Conservation (phyloP, 179 eudicot genomes). For the Gypsophila paniculata region DNA sequence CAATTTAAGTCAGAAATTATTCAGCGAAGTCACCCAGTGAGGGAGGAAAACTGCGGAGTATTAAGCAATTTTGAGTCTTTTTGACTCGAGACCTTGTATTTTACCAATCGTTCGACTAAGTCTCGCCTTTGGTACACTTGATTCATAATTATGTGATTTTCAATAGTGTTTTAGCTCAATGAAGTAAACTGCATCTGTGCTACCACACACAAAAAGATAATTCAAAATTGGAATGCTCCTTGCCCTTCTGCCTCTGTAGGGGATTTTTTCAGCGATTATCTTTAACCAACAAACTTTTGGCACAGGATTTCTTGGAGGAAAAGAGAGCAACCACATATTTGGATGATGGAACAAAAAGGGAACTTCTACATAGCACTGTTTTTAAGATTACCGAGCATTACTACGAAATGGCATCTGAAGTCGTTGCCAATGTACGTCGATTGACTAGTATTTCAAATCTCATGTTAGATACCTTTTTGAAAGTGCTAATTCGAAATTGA, state of each 20-base stretch:
- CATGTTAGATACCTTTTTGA: slow-evolving; percentile 15
- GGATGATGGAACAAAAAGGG: slow-evolving; percentile 46
- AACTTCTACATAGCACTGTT: slow-evolving; percentile 60
- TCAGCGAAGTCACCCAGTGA: background rate
- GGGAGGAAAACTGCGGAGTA: background rate
- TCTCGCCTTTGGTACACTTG: too few species aligned
- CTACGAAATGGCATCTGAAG: slow-evolving; percentile 59
- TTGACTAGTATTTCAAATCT: background rate
- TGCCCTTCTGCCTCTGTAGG: background rate
- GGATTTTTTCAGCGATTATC: background rate
- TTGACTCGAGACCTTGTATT: too few species aligned
- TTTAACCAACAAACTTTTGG: slow-evolving; percentile 2
- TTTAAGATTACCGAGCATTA: slow-evolving; percentile 67
- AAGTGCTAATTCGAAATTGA: slow-evolving; percentile 9
- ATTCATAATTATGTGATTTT: background rate
- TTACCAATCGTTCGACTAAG: too few species aligned
- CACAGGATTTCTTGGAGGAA: slow-evolving; percentile 78
- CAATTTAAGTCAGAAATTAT: background rate
- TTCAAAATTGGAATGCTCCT: background rate
- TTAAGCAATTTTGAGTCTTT: too few species aligned
- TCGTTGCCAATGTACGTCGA: slow-evolving; percentile 44
- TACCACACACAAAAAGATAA: background rate
- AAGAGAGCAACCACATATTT: slow-evolving; percentile 58
- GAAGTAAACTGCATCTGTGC: background rate
- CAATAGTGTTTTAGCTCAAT: slow-evolving; percentile 7